Percentiles rank a stretch among this genome's conserved stretches.
Evolutionary conservation across 2,329 filamentous ascomycete species (phyloP).

Genomic region (Diaporthe helianthi): DNA sequence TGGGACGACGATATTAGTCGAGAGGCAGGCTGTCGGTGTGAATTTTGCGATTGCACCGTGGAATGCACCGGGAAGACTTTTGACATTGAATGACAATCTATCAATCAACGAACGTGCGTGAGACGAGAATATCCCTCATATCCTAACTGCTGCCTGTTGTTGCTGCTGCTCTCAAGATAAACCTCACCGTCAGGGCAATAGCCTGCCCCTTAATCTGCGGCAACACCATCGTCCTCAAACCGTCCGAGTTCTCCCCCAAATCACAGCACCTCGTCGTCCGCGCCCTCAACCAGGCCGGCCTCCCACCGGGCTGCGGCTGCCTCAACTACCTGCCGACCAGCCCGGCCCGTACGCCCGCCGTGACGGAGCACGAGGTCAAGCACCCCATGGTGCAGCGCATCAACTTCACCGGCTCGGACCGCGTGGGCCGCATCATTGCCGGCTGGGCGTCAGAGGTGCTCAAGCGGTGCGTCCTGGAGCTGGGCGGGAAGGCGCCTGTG

Average conservation of each 20-base stretch:
- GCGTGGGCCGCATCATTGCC: slow-evolving; percentile 70
- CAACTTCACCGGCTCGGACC: slow-evolving; percentile 74
- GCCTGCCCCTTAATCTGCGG: slow-evolving; percentile 60
- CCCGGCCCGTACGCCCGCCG: slow-evolving; percentile 61
- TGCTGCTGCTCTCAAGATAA: no score
- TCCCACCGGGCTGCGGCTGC: slow-evolving; percentile 69
- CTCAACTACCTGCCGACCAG: slow-evolving; percentile 69
- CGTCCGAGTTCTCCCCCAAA: slow-evolving; percentile 65
- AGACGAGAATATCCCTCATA: no score
- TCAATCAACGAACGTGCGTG: no score
- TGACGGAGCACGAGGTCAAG: slow-evolving; percentile 68
- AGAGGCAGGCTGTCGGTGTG: slow-evolving; percentile 73
- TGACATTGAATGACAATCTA: no score
- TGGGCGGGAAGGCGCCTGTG: slow-evolving; percentile 73
- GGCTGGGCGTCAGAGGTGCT: slow-evolving; percentile 67
- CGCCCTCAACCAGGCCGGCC: slow-evolving; percentile 67
- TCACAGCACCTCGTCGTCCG: slow-evolving; percentile 63
- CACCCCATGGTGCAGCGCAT: slow-evolving; percentile 69
- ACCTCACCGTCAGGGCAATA: slow-evolving; percentile 46
- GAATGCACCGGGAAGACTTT: slow-evolving; percentile 56
- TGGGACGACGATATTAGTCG: slow-evolving; percentile 64
- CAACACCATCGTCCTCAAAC: slow-evolving; percentile 70
- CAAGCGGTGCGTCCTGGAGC: slow-evolving; percentile 72
- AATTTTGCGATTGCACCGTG: slow-evolving; percentile 74
- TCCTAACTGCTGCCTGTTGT: slow-evolving; percentile 29